phyloP scores from a whole-genome alignment of 345 rosid genomes.

The Hibiscus trionum region DNA sequence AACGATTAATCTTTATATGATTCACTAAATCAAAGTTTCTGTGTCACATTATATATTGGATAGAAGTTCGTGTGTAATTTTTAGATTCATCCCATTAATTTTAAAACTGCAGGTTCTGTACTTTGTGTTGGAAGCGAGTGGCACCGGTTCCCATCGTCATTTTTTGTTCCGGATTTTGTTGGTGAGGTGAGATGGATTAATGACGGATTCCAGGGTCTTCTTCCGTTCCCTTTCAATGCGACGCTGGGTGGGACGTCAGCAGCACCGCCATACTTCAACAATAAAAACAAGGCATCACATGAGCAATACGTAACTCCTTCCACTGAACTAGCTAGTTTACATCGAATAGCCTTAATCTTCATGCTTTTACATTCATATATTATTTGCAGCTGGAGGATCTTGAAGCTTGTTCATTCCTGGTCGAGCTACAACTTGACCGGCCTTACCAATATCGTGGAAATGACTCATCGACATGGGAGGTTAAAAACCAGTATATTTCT shows the following conservation, averaged over 20 bases:
- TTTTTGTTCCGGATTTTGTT: slow-evolving; percentile 67
- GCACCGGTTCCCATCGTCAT: slow-evolving; percentile 95
- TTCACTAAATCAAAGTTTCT: neutral
- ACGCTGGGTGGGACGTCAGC: slow-evolving; percentile 89
- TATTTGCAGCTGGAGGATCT: slow-evolving; percentile 57
- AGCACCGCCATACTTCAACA: slow-evolving; percentile 52
- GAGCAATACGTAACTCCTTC: slow-evolving; percentile 60
- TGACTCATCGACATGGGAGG: slow-evolving; percentile 91
- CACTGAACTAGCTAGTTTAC: neutral
- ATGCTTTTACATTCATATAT: neutral
- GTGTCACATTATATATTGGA: no score
- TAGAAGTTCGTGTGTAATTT: no score
- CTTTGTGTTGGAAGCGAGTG: slow-evolving; percentile 94
- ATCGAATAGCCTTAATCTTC: neutral
- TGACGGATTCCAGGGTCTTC: slow-evolving; percentile 91
- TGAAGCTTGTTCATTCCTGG: slow-evolving; percentile 65
- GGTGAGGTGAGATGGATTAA: slow-evolving; percentile 81
- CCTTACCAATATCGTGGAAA: slow-evolving; percentile 65
- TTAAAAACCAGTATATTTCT: slow-evolving; percentile 15
- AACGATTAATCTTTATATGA: slow-evolving; percentile 3
- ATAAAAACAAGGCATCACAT: slow-evolving; percentile 73
- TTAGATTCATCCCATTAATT: no score
- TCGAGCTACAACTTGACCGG: slow-evolving; percentile 79
- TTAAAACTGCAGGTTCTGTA: slow-evolving; percentile 51
- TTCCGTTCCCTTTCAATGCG: slow-evolving; percentile 85